phyloP scores from a whole-genome alignment of 73 alveolate species.

The Symbiodinium natans region DNA sequence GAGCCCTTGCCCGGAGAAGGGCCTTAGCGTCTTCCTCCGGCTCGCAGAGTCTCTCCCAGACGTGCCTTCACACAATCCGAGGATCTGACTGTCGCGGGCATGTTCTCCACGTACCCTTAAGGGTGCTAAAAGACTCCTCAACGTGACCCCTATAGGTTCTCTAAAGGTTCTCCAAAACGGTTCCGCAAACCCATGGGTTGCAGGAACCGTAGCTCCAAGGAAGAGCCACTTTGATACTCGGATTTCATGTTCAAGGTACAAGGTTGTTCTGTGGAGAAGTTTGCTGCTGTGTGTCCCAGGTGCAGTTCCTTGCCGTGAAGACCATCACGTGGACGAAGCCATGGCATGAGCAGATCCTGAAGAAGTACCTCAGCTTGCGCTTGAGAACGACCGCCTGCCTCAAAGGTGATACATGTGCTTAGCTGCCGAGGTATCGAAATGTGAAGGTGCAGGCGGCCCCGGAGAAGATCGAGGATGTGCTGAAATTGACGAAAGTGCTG shows the following conservation, averaged over 20 bases:
- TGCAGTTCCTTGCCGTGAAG: slow-evolving; percentile 20
- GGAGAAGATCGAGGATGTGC: slow-evolving; percentile 70
- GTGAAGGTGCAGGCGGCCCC: slow-evolving; percentile 67
- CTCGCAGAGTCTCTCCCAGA: slow-evolving; percentile 62
- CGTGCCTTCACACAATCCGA: no score
- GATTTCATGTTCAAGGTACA: no score
- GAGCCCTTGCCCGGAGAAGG: slow-evolving; percentile 81
- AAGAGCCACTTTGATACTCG: no score
- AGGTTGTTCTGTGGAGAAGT: no score
- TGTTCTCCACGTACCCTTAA: no score
- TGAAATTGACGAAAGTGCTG: slow-evolving; percentile 24
- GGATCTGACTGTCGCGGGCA: no score
- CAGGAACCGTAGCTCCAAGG: no score
- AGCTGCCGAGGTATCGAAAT: slow-evolving; percentile 10
- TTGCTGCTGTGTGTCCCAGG: no score
- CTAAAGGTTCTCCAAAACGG: not conserved
- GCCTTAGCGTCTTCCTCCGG: slow-evolving; percentile 67
- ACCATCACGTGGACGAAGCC: slow-evolving; percentile 84
- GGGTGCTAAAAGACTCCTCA: no score
- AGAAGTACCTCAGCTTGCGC: slow-evolving; percentile 7
- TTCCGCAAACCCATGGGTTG: not conserved
- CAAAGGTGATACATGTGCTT: no score
- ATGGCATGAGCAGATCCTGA: slow-evolving; percentile 84
- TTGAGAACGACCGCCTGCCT: no score
- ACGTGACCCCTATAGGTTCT: no score